A percentile compares a stretch with the other conserved stretches of the same genome.
phyloP scores from a whole-genome alignment of 768 basidiomycete genomes.

The Kwoniella botswanensis region DNA sequence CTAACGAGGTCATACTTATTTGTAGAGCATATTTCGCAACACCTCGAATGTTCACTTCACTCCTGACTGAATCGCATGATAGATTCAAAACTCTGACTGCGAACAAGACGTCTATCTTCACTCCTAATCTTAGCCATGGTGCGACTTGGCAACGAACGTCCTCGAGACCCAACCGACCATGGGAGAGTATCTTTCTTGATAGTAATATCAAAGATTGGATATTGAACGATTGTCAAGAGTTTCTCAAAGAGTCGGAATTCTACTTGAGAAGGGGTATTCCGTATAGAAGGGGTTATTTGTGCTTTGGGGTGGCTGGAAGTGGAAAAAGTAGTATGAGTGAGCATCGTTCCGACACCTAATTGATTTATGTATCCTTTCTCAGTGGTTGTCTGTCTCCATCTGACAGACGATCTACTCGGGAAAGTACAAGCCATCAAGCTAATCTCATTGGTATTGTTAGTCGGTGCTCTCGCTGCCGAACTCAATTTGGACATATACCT shows the following conservation, averaged over 20 bases:
- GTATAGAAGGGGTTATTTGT: slow-evolving; percentile 35
- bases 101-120: background rate
- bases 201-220: slow-evolving; percentile 32
- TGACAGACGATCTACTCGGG: no score
- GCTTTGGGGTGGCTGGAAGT: slow-evolving; percentile 21
- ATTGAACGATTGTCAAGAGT: slow-evolving; percentile 33
- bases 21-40: slow-evolving; percentile 7
- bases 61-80: background rate
- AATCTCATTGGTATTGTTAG: background rate
- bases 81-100: background rate
- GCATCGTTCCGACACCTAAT: no score
- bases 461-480: slow-evolving; percentile 70
- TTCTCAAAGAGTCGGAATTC: slow-evolving; percentile 28
- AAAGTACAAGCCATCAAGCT: no score
- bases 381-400: no score
- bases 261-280: slow-evolving; percentile 37
- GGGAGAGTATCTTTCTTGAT: slow-evolving; percentile 33
- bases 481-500: slow-evolving; percentile 30
- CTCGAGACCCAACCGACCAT: slow-evolving; percentile 21
- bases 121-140: background rate
- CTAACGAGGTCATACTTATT: background rate
- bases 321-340: slow-evolving; percentile 26
- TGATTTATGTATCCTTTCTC: no score
- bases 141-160: background rate
- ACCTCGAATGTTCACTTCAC: slow-evolving; percentile 2